A percentile compares a stretch with the other conserved stretches of the same genome.
phyloP scores from a whole-genome alignment of 1,284 basidiomycete species.

The Coniferiporia weirii region DNA sequence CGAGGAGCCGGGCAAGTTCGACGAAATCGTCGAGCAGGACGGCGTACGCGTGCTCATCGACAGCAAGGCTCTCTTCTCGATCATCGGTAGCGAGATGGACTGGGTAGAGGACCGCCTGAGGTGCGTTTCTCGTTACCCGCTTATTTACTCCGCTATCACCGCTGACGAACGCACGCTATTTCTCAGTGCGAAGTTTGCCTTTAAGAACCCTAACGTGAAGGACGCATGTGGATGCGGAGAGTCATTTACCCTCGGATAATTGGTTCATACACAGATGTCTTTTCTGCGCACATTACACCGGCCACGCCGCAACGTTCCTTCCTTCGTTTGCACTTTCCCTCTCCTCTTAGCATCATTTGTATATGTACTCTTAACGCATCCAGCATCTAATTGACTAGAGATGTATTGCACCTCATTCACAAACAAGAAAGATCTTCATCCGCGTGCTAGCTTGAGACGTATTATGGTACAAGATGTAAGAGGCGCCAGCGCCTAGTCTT shows the following conservation, averaged over 20 bases:
- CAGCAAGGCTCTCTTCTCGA: slow-evolving; percentile 95
- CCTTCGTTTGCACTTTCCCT: neutral
- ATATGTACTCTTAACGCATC: slow-evolving; percentile 7
- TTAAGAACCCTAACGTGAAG: slow-evolving; percentile 86
- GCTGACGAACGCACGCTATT: slow-evolving; percentile 11
- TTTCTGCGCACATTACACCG: neutral
- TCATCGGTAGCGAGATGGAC: slow-evolving; percentile 99
- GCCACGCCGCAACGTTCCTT: neutral
- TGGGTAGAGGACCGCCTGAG: slow-evolving; percentile 93
- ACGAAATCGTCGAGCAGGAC: slow-evolving; percentile 96
- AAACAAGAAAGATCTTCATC: neutral
- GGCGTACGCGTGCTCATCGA: slow-evolving; percentile 94
- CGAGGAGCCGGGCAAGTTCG: slow-evolving; percentile 85
- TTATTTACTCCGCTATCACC: slow-evolving; percentile 2
- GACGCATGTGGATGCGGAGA: slow-evolving; percentile 95
- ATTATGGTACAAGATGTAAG: neutral
- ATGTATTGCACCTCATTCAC: slow-evolving; percentile 9
- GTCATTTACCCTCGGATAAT: slow-evolving; percentile 60
- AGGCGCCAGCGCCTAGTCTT: neutral
- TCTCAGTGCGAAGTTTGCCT: slow-evolving; percentile 82
- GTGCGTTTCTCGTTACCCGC: slow-evolving; percentile 36
- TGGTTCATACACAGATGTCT: neutral
- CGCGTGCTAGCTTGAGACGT: too few species aligned
- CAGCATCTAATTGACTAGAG: slow-evolving; percentile 10
- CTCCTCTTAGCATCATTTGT: slow-evolving; percentile 5